Percentiles rank a stretch among this genome's conserved stretches.
Conservation (phyloP, 2,329 filamentous ascomycete genomes). For the Ceratocystis lukuohia region DNA sequence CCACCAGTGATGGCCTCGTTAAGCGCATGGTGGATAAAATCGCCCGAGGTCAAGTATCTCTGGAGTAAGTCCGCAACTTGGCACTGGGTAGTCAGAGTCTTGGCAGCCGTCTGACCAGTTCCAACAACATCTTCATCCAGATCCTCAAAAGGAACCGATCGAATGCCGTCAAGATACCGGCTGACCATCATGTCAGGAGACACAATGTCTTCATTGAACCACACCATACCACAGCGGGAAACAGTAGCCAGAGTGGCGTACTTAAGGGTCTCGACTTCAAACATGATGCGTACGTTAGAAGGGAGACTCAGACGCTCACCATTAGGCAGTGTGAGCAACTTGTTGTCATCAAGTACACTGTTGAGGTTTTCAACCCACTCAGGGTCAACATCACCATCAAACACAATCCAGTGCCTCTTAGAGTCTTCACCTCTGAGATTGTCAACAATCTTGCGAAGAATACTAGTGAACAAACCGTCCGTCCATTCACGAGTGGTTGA, state of each 20-base stretch:
- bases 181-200: conserved; percentile 82
- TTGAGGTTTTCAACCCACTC: conserved; percentile 99
- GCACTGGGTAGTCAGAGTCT: conserved; percentile 64
- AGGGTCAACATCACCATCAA: conserved; percentile 96
- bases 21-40: conserved; percentile 68
- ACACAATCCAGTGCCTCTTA: conserved; percentile 98
- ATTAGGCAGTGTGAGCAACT: conserved; percentile 89
- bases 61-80: conserved; percentile 69
- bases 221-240: conserved; percentile 99
- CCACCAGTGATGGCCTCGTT: conserved; percentile 51
- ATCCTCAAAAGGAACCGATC: conserved; percentile 78
- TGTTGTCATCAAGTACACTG: conserved; percentile 98
- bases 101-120: conserved; percentile 60
- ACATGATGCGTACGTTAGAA: conserved; percentile 96
- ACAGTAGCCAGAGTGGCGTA: conserved; percentile 98
- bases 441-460: conserved; percentile 94
- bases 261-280: conserved; percentile 94
- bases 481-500: conserved; percentile 98
- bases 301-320: conserved; percentile 94
- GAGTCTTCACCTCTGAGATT: conserved; percentile 93
- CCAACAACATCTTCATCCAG: conserved; percentile 81
- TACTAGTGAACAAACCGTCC: conserved; percentile 94
- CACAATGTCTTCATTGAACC: conserved; percentile 98
- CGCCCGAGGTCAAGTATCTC: conserved; percentile 60
- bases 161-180: conserved; percentile 77